phyloP scores from a whole-genome alignment of 2,329 filamentous ascomycete genomes.

The Emmonsiellopsis sp. region DNA sequence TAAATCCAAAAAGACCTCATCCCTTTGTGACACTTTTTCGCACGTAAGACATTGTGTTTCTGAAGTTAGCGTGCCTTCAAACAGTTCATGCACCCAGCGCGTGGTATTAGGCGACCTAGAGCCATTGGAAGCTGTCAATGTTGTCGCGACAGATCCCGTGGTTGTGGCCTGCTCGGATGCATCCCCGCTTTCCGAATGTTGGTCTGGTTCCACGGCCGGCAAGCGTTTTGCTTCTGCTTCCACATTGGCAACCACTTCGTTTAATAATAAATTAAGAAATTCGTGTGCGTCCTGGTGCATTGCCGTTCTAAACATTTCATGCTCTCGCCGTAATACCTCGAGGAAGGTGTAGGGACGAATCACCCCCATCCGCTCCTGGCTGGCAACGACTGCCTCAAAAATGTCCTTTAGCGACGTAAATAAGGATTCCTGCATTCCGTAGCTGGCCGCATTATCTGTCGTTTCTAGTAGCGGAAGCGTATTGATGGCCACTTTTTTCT shows the following conservation, averaged over 20 bases:
- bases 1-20: constrained; percentile 90
- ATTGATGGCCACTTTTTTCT: constrained; percentile 90
- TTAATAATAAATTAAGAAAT: constrained; percentile 89
- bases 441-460: constrained; percentile 67
- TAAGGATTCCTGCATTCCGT: constrained; percentile 89
- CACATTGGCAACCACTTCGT: constrained; percentile 89
- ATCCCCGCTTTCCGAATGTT: constrained; percentile 30
- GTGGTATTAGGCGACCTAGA: constrained; percentile 55
- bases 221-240: constrained; percentile 64
- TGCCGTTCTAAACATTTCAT: constrained; percentile 92
- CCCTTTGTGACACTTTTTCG: constrained; percentile 87
- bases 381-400: constrained; percentile 79
- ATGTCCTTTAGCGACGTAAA: constrained; percentile 96
- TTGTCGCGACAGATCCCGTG: constrained; percentile 27
- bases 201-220: constrained; percentile 24
- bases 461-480: constrained; percentile 81
- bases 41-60: constrained; percentile 95
- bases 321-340: constrained; percentile 85
- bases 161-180: constrained; percentile 44
- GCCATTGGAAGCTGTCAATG: constrained; percentile 20
- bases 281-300: constrained; percentile 99
- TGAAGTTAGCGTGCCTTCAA: constrained; percentile 87
- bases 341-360: constrained; percentile 87
- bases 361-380: constrained; percentile 73
- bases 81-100: constrained; percentile 94